Conservation (phyloP, 164 flowering plant species). For the Paratinospora sagittata region DNA sequence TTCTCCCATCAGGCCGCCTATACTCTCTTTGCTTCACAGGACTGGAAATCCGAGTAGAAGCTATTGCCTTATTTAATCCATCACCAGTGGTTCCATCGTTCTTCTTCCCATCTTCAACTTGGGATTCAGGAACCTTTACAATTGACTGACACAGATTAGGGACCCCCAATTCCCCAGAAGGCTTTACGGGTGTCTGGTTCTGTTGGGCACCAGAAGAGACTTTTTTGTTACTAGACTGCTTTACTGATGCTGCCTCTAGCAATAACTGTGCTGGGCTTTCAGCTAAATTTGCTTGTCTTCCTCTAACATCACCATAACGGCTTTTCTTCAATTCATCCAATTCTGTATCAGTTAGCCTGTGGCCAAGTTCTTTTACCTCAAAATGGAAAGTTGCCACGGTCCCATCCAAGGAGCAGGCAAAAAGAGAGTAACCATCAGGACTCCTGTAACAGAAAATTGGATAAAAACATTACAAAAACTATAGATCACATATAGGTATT, state of each 20-base stretch:
- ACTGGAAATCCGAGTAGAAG: conserved; percentile 52
- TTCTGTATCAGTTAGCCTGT: conserved; percentile 68
- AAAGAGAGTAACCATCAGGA: conserved; percentile 94
- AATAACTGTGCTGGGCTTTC: conserved; percentile 95
- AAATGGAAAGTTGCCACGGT: conserved; percentile 88
- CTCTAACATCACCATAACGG: conserved; percentile 94
- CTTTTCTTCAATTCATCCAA: conserved; percentile 80
- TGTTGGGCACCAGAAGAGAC: conserved; percentile 33
- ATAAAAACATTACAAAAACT: neutral
- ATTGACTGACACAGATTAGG: conserved; percentile 14
- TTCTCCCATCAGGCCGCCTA: conserved; percentile 96
- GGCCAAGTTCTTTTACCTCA: conserved; percentile 85
- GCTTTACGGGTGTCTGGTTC: conserved; percentile 36
- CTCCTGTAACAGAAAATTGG: conserved; percentile 56
- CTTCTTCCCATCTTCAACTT: conserved; percentile 49
- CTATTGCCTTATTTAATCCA: conserved; percentile 39
- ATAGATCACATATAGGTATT: neutral
- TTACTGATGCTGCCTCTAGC: conserved; percentile 88
- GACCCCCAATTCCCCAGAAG: conserved; percentile 36
- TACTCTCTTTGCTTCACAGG: conserved; percentile 97
- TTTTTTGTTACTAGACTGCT: conserved; percentile 59
- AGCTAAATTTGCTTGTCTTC: conserved; percentile 77
- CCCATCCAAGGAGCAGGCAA: conserved; percentile 99
- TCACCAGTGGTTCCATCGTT: conserved; percentile 35
- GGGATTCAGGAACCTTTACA: conserved; percentile 36